Conservation (phyloP, 2,329 filamentous ascomycete genomes). For the Pseudocercospora musae region DNA sequence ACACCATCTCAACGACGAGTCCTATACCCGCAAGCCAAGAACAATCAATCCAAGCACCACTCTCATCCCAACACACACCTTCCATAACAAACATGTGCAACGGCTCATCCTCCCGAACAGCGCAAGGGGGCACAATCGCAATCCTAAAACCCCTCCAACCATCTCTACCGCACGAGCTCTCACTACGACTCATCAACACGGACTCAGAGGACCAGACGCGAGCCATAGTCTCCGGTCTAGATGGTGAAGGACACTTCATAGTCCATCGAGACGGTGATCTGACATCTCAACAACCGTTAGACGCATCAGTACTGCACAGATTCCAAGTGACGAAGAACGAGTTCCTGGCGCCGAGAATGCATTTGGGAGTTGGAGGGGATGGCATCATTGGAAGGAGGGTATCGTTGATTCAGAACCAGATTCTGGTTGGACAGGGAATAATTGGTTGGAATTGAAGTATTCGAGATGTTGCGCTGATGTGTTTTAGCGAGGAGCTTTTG, state of each 20-base stretch:
- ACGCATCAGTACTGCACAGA: constrained; percentile 18
- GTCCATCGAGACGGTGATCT: constrained; percentile 26
- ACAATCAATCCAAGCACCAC: no score
- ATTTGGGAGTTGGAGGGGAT: constrained; percentile 29
- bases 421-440: constrained; percentile 26
- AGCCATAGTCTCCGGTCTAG: constrained; percentile 25
- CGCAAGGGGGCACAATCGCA: constrained; percentile 29
- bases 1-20: background rate
- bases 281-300: background rate
- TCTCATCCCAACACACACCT: background rate
- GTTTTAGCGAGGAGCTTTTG: background rate
- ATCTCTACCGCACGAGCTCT: constrained; percentile 18
- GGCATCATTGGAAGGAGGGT: constrained; percentile 30
- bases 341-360: constrained; percentile 18
- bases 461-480: background rate
- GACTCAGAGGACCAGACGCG: constrained; percentile 12
- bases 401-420: constrained; percentile 20
- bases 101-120: constrained; percentile 17
- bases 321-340: constrained; percentile 15
- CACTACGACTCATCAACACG: constrained; percentile 18
- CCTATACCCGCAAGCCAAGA: background rate
- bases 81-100: constrained; percentile 24
- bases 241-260: background rate
- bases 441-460: constrained; percentile 30
- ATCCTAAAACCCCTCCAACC: constrained; percentile 24